Evolutionary conservation across 495 filamentous ascomycete species (phyloP).

Genomic region (Penicillium nucicola): DNA sequence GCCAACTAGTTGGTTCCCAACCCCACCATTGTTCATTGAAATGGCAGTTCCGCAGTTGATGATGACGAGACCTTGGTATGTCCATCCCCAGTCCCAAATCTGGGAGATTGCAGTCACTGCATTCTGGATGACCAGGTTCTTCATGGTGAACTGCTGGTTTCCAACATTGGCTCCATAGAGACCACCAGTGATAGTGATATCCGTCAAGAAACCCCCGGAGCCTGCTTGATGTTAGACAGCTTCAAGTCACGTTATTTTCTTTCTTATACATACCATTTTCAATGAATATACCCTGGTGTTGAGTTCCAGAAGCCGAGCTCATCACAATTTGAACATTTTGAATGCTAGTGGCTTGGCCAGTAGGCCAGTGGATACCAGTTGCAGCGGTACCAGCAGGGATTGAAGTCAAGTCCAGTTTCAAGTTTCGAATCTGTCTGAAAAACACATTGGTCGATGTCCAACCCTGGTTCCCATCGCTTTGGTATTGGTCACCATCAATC

Average conservation of each 20-base stretch:
- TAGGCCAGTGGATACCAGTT: slow-evolving; percentile 77
- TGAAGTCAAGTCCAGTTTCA: slow-evolving; percentile 68
- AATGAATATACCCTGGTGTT: slow-evolving; percentile 70
- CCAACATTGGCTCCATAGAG: slow-evolving; percentile 60
- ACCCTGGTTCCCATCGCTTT: slow-evolving; percentile 34
- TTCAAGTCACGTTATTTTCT: slow-evolving; percentile 7
- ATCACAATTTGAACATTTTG: slow-evolving; percentile 78
- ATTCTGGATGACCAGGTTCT: slow-evolving; percentile 66
- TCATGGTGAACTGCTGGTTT: slow-evolving; percentile 81
- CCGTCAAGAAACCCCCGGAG: slow-evolving; percentile 67
- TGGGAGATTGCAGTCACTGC: slow-evolving; percentile 59
- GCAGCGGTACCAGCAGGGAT: slow-evolving; percentile 52
- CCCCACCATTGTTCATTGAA: slow-evolving; percentile 36
- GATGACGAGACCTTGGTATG: slow-evolving; percentile 47
- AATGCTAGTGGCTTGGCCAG: slow-evolving; percentile 65
- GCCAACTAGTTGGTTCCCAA: slow-evolving; percentile 33
- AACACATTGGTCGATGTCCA: slow-evolving; percentile 70
- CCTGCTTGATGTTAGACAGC: slow-evolving; percentile 31
- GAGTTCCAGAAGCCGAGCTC: slow-evolving; percentile 54
- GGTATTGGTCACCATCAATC: slow-evolving; percentile 68
- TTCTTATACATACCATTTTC: slow-evolving; percentile 59
- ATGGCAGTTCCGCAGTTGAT: slow-evolving; percentile 53
- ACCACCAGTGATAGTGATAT: slow-evolving; percentile 70
- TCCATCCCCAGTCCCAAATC: slow-evolving; percentile 60
- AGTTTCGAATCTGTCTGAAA: slow-evolving; percentile 73